These are phyloP conservation scores for Silene uniflora DNA, from an alignment of 148 eudicot species.

Conservation along the genomic window DNA sequence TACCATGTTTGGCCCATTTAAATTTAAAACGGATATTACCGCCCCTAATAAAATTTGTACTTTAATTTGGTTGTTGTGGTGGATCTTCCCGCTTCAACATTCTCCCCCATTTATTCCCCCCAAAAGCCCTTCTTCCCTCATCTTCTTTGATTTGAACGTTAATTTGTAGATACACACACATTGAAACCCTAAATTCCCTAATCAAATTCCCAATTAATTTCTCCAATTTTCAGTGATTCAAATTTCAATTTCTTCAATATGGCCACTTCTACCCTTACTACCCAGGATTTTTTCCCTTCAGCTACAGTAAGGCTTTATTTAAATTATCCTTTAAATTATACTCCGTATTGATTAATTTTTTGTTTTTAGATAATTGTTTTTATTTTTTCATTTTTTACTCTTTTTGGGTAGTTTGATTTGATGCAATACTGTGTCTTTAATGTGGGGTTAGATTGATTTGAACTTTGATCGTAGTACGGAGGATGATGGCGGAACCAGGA, in stretches of 20 bases:
- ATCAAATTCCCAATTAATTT: not conserved
- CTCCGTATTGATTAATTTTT: not conserved
- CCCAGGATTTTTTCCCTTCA: conserved; percentile 12
- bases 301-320: not conserved
- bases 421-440: not conserved
- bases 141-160: not conserved
- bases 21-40: too few relatives aligned
- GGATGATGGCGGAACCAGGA: not conserved
- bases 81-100: conserved; percentile 14
- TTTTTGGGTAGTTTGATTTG: not conserved
- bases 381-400: too few relatives aligned
- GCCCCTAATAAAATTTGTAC: too few relatives aligned
- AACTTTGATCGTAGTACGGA: not conserved
- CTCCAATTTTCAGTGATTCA: not conserved
- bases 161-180: not conserved
- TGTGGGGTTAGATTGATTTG: conserved; percentile 1
- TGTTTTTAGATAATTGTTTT: not conserved
- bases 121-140: not conserved
- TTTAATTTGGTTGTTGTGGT: not conserved
- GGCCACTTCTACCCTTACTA: conserved; percentile 19
- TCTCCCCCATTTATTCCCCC: not conserved
- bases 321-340: not conserved
- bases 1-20: too few relatives aligned
- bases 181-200: not conserved
- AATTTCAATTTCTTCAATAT: not conserved